Percentiles rank a stretch among this genome's conserved stretches.
phyloP scores from a whole-genome alignment of 306 rosid genomes.

The Cotoneaster glaucophyllus region DNA sequence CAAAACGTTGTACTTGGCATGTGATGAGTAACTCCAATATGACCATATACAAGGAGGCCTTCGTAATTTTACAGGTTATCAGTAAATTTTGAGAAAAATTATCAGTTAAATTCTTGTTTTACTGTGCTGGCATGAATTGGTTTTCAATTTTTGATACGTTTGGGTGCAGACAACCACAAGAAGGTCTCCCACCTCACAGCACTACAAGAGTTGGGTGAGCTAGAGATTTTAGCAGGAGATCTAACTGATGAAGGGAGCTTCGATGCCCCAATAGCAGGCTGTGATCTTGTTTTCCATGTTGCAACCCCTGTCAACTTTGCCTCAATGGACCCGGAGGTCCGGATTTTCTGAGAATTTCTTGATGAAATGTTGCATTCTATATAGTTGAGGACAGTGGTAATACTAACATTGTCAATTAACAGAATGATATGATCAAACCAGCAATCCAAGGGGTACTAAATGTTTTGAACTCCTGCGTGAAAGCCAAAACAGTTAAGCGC shows the following conservation, averaged over 20 bases:
- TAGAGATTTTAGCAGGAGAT: slow-evolving; percentile 55
- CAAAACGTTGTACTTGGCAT: neutral
- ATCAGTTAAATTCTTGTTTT: neutral
- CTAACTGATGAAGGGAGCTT: slow-evolving; percentile 54
- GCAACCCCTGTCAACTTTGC: slow-evolving; percentile 84
- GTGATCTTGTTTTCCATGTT: slow-evolving; percentile 71
- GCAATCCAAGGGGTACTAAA: slow-evolving; percentile 61
- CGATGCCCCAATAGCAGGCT: slow-evolving; percentile 60
- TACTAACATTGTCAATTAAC: neutral
- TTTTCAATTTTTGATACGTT: neutral
- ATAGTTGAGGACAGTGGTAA: neutral
- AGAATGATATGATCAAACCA: slow-evolving; percentile 92
- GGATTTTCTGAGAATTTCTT: neutral
- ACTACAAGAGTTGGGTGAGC: slow-evolving; percentile 47
- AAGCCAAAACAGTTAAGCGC: slow-evolving; percentile 55
- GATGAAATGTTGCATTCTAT: neutral
- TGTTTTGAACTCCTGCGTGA: slow-evolving; percentile 60
- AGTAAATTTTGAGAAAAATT: too few species aligned
- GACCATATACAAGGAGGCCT: neutral
- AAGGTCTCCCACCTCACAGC: slow-evolving; percentile 55
- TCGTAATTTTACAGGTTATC: too few species aligned
- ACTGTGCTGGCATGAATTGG: neutral
- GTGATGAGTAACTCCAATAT: neutral
- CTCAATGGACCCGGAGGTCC: slow-evolving; percentile 83
- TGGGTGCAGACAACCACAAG: slow-evolving; percentile 44